These are phyloP conservation scores for Peribolospora kevripleyi DNA, from an alignment of 768 basidiomycete genomes.

Conservation along the genomic window DNA sequence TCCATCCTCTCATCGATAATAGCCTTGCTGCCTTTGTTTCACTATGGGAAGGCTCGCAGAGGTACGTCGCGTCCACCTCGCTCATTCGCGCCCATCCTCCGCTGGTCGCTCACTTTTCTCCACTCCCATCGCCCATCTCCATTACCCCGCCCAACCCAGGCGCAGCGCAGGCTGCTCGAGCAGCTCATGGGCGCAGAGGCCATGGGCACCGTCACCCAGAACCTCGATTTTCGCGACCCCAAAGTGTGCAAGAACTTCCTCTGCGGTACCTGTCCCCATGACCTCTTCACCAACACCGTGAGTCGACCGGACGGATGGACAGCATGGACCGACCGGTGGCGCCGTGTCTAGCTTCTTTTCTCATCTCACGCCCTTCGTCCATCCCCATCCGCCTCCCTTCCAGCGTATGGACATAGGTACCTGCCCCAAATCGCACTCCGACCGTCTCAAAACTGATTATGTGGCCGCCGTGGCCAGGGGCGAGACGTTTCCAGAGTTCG, in stretches of 20 bases:
- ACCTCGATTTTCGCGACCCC: constrained; percentile 73
- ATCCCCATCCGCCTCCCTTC: neutral
- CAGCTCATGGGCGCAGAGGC: constrained; percentile 99
- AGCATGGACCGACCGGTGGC: neutral
- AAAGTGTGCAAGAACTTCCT: constrained; percentile 97
- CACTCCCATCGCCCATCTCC: neutral
- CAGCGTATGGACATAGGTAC: constrained; percentile 99
- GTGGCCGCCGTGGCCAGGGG: constrained; percentile 29
- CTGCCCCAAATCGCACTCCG: constrained; percentile 88
- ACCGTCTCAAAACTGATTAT: constrained; percentile 76
- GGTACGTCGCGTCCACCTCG: too few relatives aligned
- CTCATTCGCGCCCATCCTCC: too few relatives aligned
- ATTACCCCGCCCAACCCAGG: constrained; percentile 19
- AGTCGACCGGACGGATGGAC: constrained; percentile 15
- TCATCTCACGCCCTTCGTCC: too few relatives aligned
- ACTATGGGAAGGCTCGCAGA: too few relatives aligned
- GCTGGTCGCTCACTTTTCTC: too few relatives aligned
- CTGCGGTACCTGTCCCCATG: constrained; percentile 95
- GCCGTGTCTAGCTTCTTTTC: neutral
- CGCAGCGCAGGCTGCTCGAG: constrained; percentile 23
- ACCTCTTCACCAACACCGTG: constrained; percentile 92
- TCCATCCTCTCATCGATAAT: too few relatives aligned
- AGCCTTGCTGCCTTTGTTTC: too few relatives aligned
- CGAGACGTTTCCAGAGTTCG: constrained; percentile 33
- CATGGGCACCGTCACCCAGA: constrained; percentile 83